Conservation (phyloP, 495 filamentous ascomycete genomes). For the Penicillium parvum region DNA sequence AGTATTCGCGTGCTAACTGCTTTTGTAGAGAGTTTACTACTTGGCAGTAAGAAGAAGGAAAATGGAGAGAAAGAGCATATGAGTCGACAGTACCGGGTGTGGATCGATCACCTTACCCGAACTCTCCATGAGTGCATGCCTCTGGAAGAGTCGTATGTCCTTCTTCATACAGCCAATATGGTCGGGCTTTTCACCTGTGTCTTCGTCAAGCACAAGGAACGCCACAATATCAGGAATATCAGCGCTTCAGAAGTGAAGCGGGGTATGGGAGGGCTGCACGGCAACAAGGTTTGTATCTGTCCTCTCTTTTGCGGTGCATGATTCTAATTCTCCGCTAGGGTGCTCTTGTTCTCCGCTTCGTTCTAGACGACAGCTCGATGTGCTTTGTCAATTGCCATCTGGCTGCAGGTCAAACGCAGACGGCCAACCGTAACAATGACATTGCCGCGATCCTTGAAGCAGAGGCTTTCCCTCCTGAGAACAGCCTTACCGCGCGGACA, state of each 20-base stretch:
- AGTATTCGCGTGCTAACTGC: slow-evolving; percentile 14
- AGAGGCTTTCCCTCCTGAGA: slow-evolving; percentile 62
- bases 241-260: slow-evolving; percentile 82
- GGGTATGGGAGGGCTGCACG: slow-evolving; percentile 88
- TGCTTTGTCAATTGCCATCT: slow-evolving; percentile 98
- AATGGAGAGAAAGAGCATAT: slow-evolving; percentile 84
- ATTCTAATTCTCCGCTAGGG: slow-evolving; percentile 46
- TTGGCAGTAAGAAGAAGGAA: slow-evolving; percentile 78
- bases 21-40: slow-evolving; percentile 56
- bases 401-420: slow-evolving; percentile 87
- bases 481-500: slow-evolving; percentile 52
- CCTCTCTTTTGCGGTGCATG: not conserved
- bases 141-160: slow-evolving; percentile 68
- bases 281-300: slow-evolving; percentile 68
- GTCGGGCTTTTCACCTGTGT: slow-evolving; percentile 95
- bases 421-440: slow-evolving; percentile 87
- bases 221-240: slow-evolving; percentile 69
- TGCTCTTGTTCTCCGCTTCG: slow-evolving; percentile 84
- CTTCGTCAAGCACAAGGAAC: slow-evolving; percentile 79
- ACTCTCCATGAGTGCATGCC: slow-evolving; percentile 81
- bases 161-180: slow-evolving; percentile 82
- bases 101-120: slow-evolving; percentile 81
- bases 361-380: slow-evolving; percentile 85
- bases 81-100: slow-evolving; percentile 95
- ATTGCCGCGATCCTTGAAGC: slow-evolving; percentile 85